These are phyloP conservation scores for Acrasis kona DNA, from an alignment of 78 protist species.

Conservation along the genomic window DNA sequence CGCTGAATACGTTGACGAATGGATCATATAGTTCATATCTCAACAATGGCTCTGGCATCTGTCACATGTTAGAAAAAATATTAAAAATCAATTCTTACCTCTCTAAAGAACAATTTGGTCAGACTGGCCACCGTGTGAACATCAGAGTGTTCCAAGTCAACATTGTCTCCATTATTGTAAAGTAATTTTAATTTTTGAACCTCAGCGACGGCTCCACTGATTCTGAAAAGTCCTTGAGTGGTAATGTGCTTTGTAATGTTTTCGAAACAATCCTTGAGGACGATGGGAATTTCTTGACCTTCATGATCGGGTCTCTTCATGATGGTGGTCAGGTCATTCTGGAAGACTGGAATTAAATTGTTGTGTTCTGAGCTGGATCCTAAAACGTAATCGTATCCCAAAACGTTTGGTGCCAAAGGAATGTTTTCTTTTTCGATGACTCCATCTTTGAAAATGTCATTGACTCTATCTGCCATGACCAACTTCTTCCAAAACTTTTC, in stretches of 20 bases:
- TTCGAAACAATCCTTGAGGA: not conserved
- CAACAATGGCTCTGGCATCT: too few species aligned
- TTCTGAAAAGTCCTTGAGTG: not conserved
- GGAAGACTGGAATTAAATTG: not conserved
- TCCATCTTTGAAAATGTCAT: not conserved
- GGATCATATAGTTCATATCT: not conserved
- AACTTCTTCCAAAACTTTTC: not conserved
- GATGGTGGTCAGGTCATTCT: too few species aligned
- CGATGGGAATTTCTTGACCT: too few species aligned
- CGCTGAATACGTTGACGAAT: not conserved
- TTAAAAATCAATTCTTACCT: too few species aligned
- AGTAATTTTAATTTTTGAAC: not conserved
- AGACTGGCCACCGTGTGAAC: not conserved
- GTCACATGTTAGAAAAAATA: too few species aligned
- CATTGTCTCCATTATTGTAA: not conserved
- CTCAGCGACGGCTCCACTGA: not conserved
- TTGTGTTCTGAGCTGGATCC: not conserved
- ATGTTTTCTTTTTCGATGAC: not conserved
- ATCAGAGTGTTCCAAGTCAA: not conserved
- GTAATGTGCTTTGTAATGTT: not conserved
- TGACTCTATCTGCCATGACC: not conserved
- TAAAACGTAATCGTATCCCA: not conserved
- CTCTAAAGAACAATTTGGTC: not conserved
- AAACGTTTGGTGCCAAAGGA: not conserved
- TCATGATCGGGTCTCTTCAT: too few species aligned